These are phyloP conservation scores for Halteria grandinella DNA, from an alignment of 73 alveolate species.

Conservation along the genomic window DNA sequence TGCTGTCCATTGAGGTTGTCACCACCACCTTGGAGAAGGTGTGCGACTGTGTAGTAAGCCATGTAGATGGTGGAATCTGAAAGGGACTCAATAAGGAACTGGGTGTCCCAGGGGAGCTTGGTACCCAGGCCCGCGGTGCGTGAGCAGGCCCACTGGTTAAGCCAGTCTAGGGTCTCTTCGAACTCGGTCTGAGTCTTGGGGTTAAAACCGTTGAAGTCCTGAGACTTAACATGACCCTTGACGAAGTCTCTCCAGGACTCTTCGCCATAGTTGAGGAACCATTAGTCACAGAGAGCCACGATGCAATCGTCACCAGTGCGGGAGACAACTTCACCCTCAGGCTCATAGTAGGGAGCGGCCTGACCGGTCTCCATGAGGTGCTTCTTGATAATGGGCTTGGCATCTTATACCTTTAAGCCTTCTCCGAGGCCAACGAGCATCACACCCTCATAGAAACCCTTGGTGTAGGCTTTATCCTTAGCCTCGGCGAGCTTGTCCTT, in stretches of 20 bases:
- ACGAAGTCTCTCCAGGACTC: conserved; percentile 93
- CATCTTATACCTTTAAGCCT: conserved; percentile 89
- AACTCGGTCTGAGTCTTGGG: conserved; percentile 87
- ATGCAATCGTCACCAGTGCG: conserved; percentile 98
- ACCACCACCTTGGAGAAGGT: conserved; percentile 91
- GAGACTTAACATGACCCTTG: conserved; percentile 83
- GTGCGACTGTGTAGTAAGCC: conserved; percentile 99
- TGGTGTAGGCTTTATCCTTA: conserved; percentile 91
- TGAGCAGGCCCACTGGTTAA: conserved; percentile 99
- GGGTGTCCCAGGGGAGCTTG: conserved; percentile 95
- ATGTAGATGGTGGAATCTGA: conserved; percentile 98
- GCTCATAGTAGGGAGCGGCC: conserved; percentile 97
- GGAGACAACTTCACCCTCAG: conserved; percentile 94
- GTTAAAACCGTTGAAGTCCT: conserved; percentile 89
- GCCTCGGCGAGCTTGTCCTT: conserved; percentile 88
- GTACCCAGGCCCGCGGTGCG: conserved; percentile 98
- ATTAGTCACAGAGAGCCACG: conserved; percentile 98
- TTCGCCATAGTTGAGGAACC: conserved; percentile 98
- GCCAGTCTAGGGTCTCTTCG: conserved; percentile 96
- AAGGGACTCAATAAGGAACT: conserved; percentile 96
- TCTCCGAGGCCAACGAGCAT: conserved; percentile 87
- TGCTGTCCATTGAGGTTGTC: conserved; percentile 70
- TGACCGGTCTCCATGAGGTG: conserved; percentile 77
- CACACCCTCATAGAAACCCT: conserved; percentile 96
- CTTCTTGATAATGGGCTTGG: conserved; percentile 81